These are phyloP conservation scores for Dacryopinax primogenitus DNA, from an alignment of 768 basidiomycete species.

Conservation along the genomic window DNA sequence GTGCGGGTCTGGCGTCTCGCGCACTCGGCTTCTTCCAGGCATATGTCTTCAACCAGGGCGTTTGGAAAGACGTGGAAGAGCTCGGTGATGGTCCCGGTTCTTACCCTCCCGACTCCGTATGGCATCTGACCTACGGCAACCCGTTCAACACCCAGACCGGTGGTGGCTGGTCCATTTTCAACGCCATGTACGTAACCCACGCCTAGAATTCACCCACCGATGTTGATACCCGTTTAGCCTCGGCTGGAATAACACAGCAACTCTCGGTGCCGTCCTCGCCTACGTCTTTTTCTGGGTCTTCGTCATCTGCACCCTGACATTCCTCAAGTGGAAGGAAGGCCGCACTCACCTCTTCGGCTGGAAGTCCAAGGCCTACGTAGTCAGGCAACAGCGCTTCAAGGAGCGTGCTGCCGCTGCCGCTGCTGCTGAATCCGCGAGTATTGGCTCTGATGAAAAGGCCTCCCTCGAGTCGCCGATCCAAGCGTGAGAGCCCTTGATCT, in stretches of 20 bases:
- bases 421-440: background rate
- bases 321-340: conserved; percentile 32
- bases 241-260: conserved; percentile 79
- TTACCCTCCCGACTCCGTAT: conserved; percentile 73
- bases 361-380: conserved; percentile 18
- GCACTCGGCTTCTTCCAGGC: conserved; percentile 59
- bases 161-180: conserved; percentile 69
- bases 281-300: conserved; percentile 91
- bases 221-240: conserved; percentile 23
- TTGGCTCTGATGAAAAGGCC: background rate
- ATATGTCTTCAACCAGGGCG: conserved; percentile 47
- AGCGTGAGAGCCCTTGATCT: too few species aligned
- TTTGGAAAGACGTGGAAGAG: conserved; percentile 53
- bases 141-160: conserved; percentile 41
- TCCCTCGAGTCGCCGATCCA: background rate
- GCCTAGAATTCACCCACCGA: background rate
- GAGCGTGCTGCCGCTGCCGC: background rate
- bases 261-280: conserved; percentile 62
- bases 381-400: background rate
- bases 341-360: conserved; percentile 24
- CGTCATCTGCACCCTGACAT: conserved; percentile 48
- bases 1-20: conserved; percentile 82
- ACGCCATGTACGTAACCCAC: conserved; percentile 38
- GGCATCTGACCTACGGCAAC: conserved; percentile 76
- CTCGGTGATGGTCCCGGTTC: conserved; percentile 61